Evolutionary conservation across 345 rosid genomes (phyloP).

Genomic region (Heritiera fomes): DNA sequence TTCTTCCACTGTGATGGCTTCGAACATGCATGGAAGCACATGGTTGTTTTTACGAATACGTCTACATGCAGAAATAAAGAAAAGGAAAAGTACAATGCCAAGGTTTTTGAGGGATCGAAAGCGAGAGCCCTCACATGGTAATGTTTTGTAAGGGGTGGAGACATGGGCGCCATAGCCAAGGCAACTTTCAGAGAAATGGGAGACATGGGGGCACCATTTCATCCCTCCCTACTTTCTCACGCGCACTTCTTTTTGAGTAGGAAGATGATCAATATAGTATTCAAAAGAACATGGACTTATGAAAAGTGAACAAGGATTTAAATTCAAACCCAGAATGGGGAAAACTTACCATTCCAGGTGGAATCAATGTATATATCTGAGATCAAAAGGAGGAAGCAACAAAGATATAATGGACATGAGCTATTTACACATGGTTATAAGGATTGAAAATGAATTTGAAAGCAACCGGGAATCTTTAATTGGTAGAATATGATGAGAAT

Average conservation of each 20-base stretch:
- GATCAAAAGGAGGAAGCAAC: background rate
- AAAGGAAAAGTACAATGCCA: background rate
- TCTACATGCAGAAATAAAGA: background rate
- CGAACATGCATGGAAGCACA: conserved; percentile 15
- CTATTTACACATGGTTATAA: background rate
- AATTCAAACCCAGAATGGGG: background rate
- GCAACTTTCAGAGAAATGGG: conserved; percentile 23
- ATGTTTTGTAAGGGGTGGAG: conserved; percentile 10
- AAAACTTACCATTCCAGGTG: background rate
- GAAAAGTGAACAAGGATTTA: background rate
- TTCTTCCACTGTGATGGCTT: background rate
- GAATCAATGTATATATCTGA: background rate
- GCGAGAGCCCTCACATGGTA: conserved; percentile 11
- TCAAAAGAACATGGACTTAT: background rate
- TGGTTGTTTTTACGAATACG: conserved; percentile 9
- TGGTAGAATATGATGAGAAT: background rate
- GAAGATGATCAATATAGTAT: background rate
- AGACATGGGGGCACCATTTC: conserved; percentile 28
- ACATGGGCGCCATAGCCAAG: conserved; percentile 30
- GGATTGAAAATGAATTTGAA: background rate
- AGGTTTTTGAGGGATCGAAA: background rate
- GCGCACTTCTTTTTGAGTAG: conserved; percentile 23
- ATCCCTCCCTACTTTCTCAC: conserved; percentile 31
- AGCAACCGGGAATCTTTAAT: background rate
- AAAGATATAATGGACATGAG: background rate